Evolutionary conservation across 2,329 filamentous ascomycete species (phyloP), one percentile per base, ranked within the genome.

Genomic region (Ophiostoma himal-ulmi): DNA sequence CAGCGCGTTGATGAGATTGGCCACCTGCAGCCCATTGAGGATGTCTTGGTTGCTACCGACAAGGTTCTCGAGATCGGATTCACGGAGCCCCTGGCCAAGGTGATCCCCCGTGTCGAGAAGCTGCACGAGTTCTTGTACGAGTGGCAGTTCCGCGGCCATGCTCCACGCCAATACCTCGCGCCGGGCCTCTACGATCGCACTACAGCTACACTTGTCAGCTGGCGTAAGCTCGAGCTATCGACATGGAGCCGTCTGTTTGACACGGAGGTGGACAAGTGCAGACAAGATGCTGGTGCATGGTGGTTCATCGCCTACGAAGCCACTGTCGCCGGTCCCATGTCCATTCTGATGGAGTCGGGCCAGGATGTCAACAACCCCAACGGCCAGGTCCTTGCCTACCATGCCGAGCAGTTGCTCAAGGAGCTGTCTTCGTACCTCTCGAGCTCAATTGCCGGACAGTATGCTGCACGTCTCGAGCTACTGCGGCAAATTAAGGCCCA

Each of bases 221-320:
- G 96, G 96, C 87, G 95, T 73, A 89, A 94, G 71, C 83, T 99
- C 41, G 95, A 99, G 77, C 83, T 99, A 36, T 91, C 91, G 0
- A 97, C 94, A 0, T 99, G 95, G 95, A 89, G 91, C 48, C 91
- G 90, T 60, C 80, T 99, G 3, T 90, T 99, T 72, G 92, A 97
- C 74, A 88, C 91, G 78, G 95, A 99, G 78, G 85, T 88, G 52
- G 84, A 87, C 69, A 93, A 91, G 75, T 93, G 89, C 75, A 83
- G 89, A 30, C 86, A 92, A 67, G 90, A 93, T 76, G 93, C 94
- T 2, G 89, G 89, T 75, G 90, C 91, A 20, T 99, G 95, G 95
- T 99, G 94, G 90, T 99, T 97, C 75, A 86, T 98, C 72, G 93
- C 94, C 0, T 99, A 97, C 76, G 93, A 98, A 79, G 92, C 90